Conservation (phyloP, 805 yeast species). For the Pichia manshurica region DNA sequence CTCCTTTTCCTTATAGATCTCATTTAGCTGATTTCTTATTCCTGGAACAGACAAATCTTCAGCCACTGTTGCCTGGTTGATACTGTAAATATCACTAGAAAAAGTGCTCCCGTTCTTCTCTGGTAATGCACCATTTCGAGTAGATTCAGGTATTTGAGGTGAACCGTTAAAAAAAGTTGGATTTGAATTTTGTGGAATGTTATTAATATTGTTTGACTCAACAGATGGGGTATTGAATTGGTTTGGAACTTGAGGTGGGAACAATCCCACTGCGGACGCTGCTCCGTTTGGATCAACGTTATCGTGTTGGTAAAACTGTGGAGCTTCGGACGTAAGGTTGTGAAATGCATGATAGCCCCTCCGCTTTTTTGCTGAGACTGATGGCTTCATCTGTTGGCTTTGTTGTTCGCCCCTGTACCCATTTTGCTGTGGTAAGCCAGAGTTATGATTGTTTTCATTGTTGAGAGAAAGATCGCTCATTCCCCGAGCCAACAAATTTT, state of each 20-base stretch:
- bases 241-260: constrained; percentile 8
- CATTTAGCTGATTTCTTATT: constrained; percentile 29
- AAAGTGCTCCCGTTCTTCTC: not conserved
- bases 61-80: constrained; percentile 6
- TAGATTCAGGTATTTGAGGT: too few relatives aligned
- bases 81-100: constrained; percentile 5
- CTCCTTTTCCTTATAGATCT: constrained; percentile 34
- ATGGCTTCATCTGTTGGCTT: not conserved
- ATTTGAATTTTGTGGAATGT: not conserved
- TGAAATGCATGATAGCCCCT: constrained; percentile 27
- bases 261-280: constrained; percentile 27
- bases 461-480: constrained; percentile 14
- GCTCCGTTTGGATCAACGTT: constrained; percentile 31
- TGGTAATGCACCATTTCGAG: not conserved
- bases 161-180: not conserved
- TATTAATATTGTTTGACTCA: not conserved
- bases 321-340: constrained; percentile 13
- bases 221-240: not conserved
- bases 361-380: constrained; percentile 16
- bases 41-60: constrained; percentile 35
- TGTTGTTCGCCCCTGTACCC: not conserved
- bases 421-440: constrained; percentile 1
- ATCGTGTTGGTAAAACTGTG: not conserved
- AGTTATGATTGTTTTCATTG: not conserved
- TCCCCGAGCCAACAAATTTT: constrained; percentile 14